Percentiles rank a stretch among this genome's conserved stretches.
Conservation (phyloP, 2,329 filamentous ascomycete genomes). For the Truncatella angustata region DNA sequence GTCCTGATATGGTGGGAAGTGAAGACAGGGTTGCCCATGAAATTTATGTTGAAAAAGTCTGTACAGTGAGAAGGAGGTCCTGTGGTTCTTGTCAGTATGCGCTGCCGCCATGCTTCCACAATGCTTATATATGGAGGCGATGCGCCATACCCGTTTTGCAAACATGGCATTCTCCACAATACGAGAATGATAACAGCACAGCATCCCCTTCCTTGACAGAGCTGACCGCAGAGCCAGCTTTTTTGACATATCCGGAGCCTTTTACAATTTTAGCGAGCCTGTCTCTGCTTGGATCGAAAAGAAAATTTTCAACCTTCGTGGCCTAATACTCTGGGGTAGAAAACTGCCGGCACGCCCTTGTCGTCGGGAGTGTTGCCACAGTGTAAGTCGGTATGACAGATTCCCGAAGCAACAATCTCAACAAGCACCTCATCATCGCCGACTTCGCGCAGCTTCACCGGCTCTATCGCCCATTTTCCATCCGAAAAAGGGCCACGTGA, state of each 20-base stretch:
- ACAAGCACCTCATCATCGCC: constrained; percentile 48
- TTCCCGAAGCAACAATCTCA: constrained; percentile 50
- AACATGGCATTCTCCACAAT: constrained; percentile 43
- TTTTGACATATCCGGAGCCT: constrained; percentile 46
- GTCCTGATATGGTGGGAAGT: neutral
- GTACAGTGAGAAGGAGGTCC: constrained; percentile 46
- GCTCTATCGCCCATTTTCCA: constrained; percentile 30
- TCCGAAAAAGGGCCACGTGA: constrained; percentile 29
- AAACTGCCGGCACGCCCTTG: constrained; percentile 31
- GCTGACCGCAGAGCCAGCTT: constrained; percentile 38
- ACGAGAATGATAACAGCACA: constrained; percentile 46
- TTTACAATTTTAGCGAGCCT: neutral
- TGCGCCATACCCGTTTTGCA: constrained; percentile 33
- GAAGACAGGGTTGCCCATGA: constrained; percentile 48
- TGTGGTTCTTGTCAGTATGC: neutral
- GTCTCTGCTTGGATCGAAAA: neutral
- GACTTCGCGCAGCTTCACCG: constrained; percentile 24
- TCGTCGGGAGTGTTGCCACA: constrained; percentile 36
- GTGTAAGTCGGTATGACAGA: constrained; percentile 54
- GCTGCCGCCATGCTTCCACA: neutral
- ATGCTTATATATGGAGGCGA: neutral
- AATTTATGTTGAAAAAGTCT: constrained; percentile 48
- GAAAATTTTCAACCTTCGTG: constrained; percentile 44
- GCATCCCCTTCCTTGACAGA: constrained; percentile 42
- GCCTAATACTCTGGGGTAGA: constrained; percentile 47